These are phyloP conservation scores for Petunia secreta DNA, from an alignment of 257 asterid species.

Conservation along the genomic window DNA sequence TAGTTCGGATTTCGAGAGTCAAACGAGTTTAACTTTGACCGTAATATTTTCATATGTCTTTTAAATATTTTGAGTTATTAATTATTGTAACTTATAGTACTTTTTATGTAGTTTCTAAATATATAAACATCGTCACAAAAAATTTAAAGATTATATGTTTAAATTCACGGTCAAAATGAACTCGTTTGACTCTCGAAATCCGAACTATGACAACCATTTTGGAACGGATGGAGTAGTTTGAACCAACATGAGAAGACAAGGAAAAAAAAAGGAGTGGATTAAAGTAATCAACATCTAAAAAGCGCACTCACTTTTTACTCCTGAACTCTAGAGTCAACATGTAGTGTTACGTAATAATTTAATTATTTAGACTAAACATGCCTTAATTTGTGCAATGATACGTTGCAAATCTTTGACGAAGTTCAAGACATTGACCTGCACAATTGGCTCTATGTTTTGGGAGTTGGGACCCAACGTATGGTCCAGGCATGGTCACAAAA, in stretches of 20 bases:
- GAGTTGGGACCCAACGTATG: conserved; percentile 28
- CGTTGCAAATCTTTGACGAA: conserved; percentile 23
- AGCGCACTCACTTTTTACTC: neutral
- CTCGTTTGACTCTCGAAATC: too few species aligned
- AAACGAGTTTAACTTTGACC: too few species aligned
- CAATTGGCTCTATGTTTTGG: neutral
- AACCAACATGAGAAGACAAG: neutral
- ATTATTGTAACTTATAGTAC: too few species aligned
- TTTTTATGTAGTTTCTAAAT: too few species aligned
- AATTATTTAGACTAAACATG: neutral
- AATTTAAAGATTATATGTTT: too few species aligned
- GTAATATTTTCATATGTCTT: too few species aligned
- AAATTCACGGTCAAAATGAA: too few species aligned
- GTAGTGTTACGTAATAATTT: neutral
- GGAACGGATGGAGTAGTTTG: too few species aligned
- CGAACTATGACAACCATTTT: too few species aligned
- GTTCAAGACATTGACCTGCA: conserved; percentile 11
- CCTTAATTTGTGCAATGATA: conserved; percentile 27
- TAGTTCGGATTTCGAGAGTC: too few species aligned
- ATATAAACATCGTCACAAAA: too few species aligned
- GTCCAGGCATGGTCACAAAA: conserved; percentile 19
- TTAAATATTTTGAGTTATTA: too few species aligned
- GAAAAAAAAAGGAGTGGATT: neutral
- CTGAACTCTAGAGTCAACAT: conserved; percentile 14
- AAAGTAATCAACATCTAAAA: neutral